Evolutionary conservation across 805 yeast genomes (phyloP), one percentile per base, ranked within the genome.

Genomic region (Candida coquimbonensis): DNA sequence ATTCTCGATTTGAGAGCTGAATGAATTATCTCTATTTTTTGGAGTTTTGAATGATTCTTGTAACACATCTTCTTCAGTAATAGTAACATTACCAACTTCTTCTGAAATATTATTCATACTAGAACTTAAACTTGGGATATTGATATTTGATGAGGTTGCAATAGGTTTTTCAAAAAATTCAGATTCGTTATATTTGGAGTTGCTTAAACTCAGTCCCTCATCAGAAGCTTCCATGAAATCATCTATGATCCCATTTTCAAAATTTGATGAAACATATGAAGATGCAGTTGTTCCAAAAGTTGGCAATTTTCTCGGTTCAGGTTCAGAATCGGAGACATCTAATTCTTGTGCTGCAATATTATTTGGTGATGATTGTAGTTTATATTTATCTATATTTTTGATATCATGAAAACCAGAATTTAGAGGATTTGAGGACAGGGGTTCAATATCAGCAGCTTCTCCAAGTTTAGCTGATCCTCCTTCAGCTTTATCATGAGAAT

Each of bases 141-240:
- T 56, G 12, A 59, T 43, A 40, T 59, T 59, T 14, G 63, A 57
- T 1, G 63, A 59, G 2, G 61, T 45, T 11, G 63, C 63, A 37
- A 59, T 56, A 19, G 63, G 63, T 27, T 53, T 55, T 19, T 55
- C 61, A 34, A 52, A 47, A 1, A 35, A 46, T 13, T 51, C 55
- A 19, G 52, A 48, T 13, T 29, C 46, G 12, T 45, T 48, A 4
- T 45, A 39, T 32, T 39, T 47, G 5, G 45, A 31, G 27, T 17
- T 40, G 2, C 45, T 31, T 27, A 31, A 27, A 16, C 36, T 31
- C 14, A 54, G 43, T 32, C 42, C 45, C 6, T 54, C 58, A 9
- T 50, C 53, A 2, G 60, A 55, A n/a, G 38, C 51, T 3, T 44
- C 53, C 37, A 55, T 42, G 32, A 53, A 57, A n/a, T 51, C 56